These are phyloP conservation scores for Acephala macrosclerotiorum DNA, from an alignment of 2,329 filamentous ascomycete genomes.

Conservation along the genomic window DNA sequence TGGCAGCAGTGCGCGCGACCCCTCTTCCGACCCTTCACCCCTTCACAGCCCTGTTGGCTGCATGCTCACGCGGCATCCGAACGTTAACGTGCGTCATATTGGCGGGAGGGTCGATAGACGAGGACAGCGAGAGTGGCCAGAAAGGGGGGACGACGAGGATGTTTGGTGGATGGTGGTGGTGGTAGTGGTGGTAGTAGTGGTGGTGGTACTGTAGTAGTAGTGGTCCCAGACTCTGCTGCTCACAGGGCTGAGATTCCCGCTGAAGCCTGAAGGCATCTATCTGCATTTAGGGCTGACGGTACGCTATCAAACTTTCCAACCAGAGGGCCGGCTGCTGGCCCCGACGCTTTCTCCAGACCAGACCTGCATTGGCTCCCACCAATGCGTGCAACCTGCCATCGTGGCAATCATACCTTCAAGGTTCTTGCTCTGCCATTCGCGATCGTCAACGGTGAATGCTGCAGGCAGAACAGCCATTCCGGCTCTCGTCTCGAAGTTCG, in stretches of 20 bases:
- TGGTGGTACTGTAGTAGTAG: too few species aligned
- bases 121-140: background rate
- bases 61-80: slow-evolving; percentile 4
- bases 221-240: background rate
- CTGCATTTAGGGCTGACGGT: slow-evolving; percentile 17
- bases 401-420: background rate
- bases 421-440: background rate
- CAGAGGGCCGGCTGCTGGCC: slow-evolving; percentile 6
- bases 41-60: slow-evolving; percentile 10
- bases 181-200: background rate
- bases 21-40: background rate
- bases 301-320: slow-evolving; percentile 8
- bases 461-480: background rate
- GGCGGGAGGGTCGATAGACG: slow-evolving; percentile 17
- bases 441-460: background rate
- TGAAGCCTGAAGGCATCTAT: slow-evolving; percentile 13
- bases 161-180: background rate
- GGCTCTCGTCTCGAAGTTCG: background rate
- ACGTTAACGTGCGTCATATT: slow-evolving; percentile 11
- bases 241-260: slow-evolving; percentile 19
- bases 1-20: background rate
- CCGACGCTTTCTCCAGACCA: background rate
- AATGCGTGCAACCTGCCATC: slow-evolving; percentile 4
- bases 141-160: background rate
- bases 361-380: background rate